Evolutionary conservation across 257 asterid genomes (phyloP).

Genomic region (Scutellaria baicalensis): DNA sequence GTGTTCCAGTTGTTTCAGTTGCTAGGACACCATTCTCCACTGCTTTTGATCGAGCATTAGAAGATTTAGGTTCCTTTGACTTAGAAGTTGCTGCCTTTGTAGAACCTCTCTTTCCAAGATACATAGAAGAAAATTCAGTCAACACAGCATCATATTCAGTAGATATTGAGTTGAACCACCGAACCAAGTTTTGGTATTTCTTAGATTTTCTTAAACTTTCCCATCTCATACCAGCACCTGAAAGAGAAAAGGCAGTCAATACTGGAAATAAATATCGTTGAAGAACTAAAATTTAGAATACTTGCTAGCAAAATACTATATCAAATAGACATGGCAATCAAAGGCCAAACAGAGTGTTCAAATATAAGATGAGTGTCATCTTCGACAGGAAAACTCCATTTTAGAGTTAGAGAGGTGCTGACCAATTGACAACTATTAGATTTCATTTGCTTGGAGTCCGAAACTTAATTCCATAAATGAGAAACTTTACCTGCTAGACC

Average conservation of each 20-base stretch:
- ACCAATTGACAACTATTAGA: not conserved
- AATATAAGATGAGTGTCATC: not conserved
- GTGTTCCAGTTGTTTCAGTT: conserved; percentile 27
- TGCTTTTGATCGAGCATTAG: conserved; percentile 29
- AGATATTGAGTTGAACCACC: conserved; percentile 84
- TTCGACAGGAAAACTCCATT: not conserved
- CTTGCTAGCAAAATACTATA: not conserved
- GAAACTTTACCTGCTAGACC: conserved; percentile 68
- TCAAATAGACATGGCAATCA: not conserved
- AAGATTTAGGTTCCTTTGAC: conserved; percentile 43
- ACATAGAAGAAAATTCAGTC: conserved; percentile 42
- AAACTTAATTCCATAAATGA: not conserved
- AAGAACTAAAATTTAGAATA: not conserved
- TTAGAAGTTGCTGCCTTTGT: conserved; percentile 47
- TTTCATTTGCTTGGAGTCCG: not conserved
- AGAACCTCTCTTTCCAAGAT: conserved; percentile 54
- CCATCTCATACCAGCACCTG: conserved; percentile 90
- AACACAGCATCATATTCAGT: conserved; percentile 50
- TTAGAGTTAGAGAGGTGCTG: not conserved
- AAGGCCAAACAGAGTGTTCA: not conserved
- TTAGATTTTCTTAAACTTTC: conserved; percentile 80
- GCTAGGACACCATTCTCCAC: conserved; percentile 33
- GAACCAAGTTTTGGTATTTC: conserved; percentile 75
- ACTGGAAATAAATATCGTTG: not conserved
- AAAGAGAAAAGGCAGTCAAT: not conserved